Conservation (phyloP, 805 yeast species). For the Candida broadrunensis region DNA sequence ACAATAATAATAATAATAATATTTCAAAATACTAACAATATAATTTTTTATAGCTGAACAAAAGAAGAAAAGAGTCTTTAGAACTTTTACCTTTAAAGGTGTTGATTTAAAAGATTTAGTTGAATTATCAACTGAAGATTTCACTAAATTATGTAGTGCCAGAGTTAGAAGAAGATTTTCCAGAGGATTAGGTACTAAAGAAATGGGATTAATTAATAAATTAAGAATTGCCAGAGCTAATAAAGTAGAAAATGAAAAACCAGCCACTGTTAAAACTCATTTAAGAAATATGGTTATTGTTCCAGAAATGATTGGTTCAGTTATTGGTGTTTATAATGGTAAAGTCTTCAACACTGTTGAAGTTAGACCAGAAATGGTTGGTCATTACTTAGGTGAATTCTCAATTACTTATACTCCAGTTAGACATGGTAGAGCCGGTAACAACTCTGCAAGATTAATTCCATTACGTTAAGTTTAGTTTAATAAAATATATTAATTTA, state of each 20-base stretch:
- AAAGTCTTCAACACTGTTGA: conserved; percentile 99
- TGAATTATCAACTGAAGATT: conserved; percentile 94
- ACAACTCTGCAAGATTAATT: conserved; percentile 74
- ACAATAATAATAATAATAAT: too few relatives aligned
- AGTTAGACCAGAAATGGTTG: conserved; percentile 99
- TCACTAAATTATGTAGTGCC: conserved; percentile 94
- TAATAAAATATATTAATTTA: background rate
- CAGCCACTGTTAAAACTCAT: conserved; percentile 97
- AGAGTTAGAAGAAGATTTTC: conserved; percentile 99
- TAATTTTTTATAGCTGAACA: conserved; percentile 10
- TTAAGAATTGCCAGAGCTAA: conserved; percentile 95
- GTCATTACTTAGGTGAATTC: conserved; percentile 99
- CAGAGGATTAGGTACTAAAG: conserved; percentile 94
- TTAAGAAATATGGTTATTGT: conserved; percentile 98
- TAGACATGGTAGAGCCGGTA: conserved; percentile 98
- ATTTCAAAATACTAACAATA: conserved; percentile 8
- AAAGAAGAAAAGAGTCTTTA: conserved; percentile 87
- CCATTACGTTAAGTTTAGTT: conserved; percentile 47
- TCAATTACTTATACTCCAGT: conserved; percentile 99
- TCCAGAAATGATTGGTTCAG: conserved; percentile 99
- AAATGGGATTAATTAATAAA: conserved; percentile 94
- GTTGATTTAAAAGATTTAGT: conserved; percentile 93
- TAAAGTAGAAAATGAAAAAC: conserved; percentile 91
- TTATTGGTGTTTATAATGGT: conserved; percentile 99
- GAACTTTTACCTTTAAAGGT: conserved; percentile 98